A percentile compares a stretch with the other conserved stretches of the same genome.
These are phyloP conservation scores for Trametes versicolor DNA, from an alignment of 1,284 basidiomycete genomes.

Conservation along the genomic window DNA sequence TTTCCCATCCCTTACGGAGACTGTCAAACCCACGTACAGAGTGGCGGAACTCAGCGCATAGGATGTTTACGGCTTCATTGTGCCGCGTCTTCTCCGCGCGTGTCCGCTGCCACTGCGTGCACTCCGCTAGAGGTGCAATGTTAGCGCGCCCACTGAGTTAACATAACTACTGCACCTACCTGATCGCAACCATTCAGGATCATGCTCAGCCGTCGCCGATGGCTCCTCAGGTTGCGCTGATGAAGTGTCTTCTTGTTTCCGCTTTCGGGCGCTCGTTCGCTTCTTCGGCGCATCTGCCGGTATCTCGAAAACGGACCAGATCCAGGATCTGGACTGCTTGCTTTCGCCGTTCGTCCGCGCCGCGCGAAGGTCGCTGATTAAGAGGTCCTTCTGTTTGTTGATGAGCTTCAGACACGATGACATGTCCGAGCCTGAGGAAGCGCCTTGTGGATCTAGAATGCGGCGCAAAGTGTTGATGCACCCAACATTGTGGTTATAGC, in stretches of 20 bases:
- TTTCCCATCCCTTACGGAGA: background rate
- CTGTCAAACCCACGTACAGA: background rate
- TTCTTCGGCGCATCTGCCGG: background rate
- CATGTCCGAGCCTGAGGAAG: background rate
- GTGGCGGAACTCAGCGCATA: background rate
- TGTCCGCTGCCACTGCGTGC: background rate
- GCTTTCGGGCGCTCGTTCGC: background rate
- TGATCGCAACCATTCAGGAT: background rate
- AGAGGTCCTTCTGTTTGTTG: background rate
- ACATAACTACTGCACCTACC: background rate
- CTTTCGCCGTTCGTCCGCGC: background rate
- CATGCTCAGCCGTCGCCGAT: no score
- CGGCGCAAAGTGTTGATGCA: background rate
- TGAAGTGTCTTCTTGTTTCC: background rate
- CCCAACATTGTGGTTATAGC: background rate
- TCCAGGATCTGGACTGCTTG: background rate
- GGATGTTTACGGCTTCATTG: background rate
- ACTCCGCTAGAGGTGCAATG: background rate
- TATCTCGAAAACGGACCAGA: background rate
- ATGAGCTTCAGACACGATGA: background rate
- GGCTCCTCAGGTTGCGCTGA: no score
- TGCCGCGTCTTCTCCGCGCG: background rate
- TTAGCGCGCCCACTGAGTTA: no score
- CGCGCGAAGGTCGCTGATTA: background rate
- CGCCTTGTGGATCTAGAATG: no score